phyloP scores from a whole-genome alignment of 2,329 filamentous ascomycete species.

The Fusarium setosum region DNA sequence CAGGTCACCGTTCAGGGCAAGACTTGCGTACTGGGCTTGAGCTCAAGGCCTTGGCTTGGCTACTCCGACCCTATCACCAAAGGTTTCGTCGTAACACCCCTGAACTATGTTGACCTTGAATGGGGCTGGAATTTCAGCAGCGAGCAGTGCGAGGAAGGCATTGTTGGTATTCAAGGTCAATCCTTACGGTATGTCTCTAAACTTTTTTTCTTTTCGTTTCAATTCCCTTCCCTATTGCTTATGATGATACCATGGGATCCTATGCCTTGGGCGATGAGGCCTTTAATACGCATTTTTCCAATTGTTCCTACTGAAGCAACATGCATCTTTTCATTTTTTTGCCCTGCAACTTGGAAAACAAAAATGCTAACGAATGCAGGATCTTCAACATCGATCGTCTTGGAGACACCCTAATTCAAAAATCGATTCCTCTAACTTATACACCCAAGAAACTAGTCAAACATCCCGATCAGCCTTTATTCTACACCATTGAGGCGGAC shows the following conservation, averaged over 20 bases:
- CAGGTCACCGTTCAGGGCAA: conserved; percentile 89
- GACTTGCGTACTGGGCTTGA: conserved; percentile 87
- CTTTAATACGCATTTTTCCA: conserved; percentile 70
- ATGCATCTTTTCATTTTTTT: conserved; percentile 5
- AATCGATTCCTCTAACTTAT: conserved; percentile 87
- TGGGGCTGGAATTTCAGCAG: conserved; percentile 98
- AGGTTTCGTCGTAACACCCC: conserved; percentile 89
- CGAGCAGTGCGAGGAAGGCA: conserved; percentile 91
- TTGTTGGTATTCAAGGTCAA: conserved; percentile 92
- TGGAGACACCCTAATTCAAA: conserved; percentile 86
- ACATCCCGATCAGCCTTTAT: conserved; percentile 87
- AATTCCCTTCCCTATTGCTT: conserved; percentile 54
- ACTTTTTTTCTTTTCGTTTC: conserved; percentile 47
- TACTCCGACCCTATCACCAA: conserved; percentile 90
- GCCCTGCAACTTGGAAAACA: not conserved
- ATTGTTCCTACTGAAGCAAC: conserved; percentile 95
- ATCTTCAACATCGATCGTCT: conserved; percentile 94
- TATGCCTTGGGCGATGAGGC: conserved; percentile 68
- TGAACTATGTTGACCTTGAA: conserved; percentile 89
- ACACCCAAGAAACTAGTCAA: conserved; percentile 90
- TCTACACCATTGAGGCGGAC: conserved; percentile 94
- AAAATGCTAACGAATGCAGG: conserved; percentile 58
- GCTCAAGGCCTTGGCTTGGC: conserved; percentile 94
- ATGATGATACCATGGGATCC: conserved; percentile 73
- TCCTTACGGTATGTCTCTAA: conserved; percentile 77